These are phyloP conservation scores for Mucor lusitanicus DNA, from an alignment of 371 early-diverging fungal genomes.

Conservation along the genomic window DNA sequence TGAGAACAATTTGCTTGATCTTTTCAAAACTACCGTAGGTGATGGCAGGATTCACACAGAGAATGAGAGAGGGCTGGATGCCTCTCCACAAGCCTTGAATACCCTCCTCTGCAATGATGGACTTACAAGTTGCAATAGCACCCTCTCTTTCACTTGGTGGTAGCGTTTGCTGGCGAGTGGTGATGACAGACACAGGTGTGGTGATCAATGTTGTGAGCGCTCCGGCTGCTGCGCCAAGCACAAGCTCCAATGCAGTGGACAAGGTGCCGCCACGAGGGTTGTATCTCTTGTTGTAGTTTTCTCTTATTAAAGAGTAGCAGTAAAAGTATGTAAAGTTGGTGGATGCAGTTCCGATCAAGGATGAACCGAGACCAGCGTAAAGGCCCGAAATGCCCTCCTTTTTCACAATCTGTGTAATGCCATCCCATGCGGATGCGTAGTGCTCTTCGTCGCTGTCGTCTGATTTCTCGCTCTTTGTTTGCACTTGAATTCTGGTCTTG, in stretches of 20 bases:
- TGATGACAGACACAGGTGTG: conserved; percentile 86
- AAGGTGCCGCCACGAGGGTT: conserved; percentile 29
- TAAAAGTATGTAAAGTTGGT: conserved; percentile 96
- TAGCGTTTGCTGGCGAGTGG: conserved; percentile 83
- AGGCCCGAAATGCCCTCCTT: conserved; percentile 90
- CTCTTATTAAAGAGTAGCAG: conserved; percentile 83
- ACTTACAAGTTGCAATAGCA: conserved; percentile 59
- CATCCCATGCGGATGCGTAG: conserved; percentile 77
- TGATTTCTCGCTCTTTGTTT: conserved; percentile 50
- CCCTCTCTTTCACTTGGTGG: conserved; percentile 56
- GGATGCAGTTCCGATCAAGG: conserved; percentile 84
- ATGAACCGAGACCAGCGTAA: conserved; percentile 89
- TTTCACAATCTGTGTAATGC: conserved; percentile 77
- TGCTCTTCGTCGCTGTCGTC: conserved; percentile 36
- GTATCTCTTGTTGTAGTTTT: conserved; percentile 49
- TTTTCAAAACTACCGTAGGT: conserved; percentile 96
- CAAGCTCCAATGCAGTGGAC: conserved; percentile 78
- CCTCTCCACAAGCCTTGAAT: conserved; percentile 86
- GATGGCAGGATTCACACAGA: conserved; percentile 95
- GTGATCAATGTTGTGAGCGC: conserved; percentile 89
- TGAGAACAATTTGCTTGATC: conserved; percentile 68
- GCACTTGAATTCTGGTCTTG: conserved; percentile 94
- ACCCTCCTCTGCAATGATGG: conserved; percentile 85
- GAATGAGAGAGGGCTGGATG: conserved; percentile 85
- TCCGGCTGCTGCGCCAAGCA: conserved; percentile 91